Evolutionary conservation across 2,329 filamentous ascomycete genomes (phyloP).

Genomic region (Botryotinia narcissicola): DNA sequence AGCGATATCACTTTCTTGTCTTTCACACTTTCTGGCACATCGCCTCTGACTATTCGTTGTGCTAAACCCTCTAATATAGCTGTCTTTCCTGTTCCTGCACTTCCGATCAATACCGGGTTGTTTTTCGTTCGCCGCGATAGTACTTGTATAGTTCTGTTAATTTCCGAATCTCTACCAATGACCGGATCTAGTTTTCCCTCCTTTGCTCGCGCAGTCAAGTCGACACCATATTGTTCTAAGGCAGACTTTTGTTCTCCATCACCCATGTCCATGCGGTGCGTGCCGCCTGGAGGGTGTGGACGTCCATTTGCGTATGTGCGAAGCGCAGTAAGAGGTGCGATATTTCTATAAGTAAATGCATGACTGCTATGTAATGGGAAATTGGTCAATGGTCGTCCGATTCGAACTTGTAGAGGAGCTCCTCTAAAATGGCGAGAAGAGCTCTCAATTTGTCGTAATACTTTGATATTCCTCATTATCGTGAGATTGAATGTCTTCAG

Average conservation of each 20-base stretch:
- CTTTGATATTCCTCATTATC: conserved; percentile 28
- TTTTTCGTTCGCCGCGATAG: conserved; percentile 92
- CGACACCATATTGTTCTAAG: conserved; percentile 85
- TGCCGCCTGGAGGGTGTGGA: conserved; percentile 86
- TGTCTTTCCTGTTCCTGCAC: conserved; percentile 83
- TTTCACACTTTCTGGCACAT: conserved; percentile 94
- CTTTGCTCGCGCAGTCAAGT: conserved; percentile 80
- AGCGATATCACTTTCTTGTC: conserved; percentile 86
- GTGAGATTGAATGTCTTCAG: not conserved
- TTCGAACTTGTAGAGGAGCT: conserved; percentile 24
- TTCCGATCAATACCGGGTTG: conserved; percentile 82
- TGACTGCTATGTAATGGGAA: conserved; percentile 20
- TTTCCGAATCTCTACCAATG: conserved; percentile 88
- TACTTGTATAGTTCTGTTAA: conserved; percentile 91
- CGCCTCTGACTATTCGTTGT: conserved; percentile 83
- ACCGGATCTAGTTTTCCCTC: conserved; percentile 93
- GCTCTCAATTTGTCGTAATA: conserved; percentile 32
- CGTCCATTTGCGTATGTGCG: conserved; percentile 66
- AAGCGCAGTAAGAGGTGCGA: conserved; percentile 43
- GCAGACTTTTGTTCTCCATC: conserved; percentile 76
- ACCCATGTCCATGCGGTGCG: conserved; percentile 88
- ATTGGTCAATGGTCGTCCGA: conserved; percentile 19
- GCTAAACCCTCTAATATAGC: conserved; percentile 89
- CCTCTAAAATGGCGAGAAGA: conserved; percentile 32
- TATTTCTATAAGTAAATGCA: conserved; percentile 26